These are phyloP conservation scores for Neurospora intermedia DNA, from an alignment of 495 filamentous ascomycete genomes.

Conservation along the genomic window DNA sequence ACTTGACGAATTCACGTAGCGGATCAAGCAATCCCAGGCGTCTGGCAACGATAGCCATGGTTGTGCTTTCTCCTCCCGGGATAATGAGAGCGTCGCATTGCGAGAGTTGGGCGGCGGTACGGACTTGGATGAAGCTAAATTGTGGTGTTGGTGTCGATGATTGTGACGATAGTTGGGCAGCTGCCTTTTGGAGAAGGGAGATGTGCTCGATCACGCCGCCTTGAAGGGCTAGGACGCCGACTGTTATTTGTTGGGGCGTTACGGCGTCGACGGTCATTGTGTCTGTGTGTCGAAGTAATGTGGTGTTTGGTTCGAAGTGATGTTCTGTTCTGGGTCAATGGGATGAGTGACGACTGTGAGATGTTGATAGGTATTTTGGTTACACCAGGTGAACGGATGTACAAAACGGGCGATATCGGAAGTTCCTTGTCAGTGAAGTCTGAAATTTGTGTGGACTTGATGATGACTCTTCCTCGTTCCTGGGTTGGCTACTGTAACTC, in stretches of 20 bases:
- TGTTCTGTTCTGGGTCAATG: background rate
- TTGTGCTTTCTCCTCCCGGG: slow-evolving; percentile 90
- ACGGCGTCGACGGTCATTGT: background rate
- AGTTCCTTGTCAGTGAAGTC: background rate
- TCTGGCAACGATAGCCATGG: slow-evolving; percentile 79
- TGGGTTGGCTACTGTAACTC: background rate
- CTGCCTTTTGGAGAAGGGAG: slow-evolving; percentile 59
- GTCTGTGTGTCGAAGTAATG: background rate
- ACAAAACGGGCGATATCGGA: background rate
- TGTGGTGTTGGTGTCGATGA: slow-evolving; percentile 3
- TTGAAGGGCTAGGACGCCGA: slow-evolving; percentile 86
- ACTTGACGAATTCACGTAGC: slow-evolving; percentile 90
- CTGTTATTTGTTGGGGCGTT: slow-evolving; percentile 34
- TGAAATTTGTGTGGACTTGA: background rate
- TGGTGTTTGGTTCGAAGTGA: background rate
- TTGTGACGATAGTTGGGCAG: slow-evolving; percentile 13
- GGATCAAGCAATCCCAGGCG: slow-evolving; percentile 74
- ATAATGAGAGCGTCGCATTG: slow-evolving; percentile 76
- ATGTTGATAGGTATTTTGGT: background rate
- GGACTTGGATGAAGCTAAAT: slow-evolving; percentile 65
- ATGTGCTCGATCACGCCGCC: slow-evolving; percentile 90
- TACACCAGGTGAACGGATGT: background rate
- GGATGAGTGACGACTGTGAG: background rate
- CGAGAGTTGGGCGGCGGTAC: slow-evolving; percentile 59
- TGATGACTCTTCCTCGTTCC: background rate